Conservation (phyloP, 331 rosid genomes). For the Quercus tomentella region DNA sequence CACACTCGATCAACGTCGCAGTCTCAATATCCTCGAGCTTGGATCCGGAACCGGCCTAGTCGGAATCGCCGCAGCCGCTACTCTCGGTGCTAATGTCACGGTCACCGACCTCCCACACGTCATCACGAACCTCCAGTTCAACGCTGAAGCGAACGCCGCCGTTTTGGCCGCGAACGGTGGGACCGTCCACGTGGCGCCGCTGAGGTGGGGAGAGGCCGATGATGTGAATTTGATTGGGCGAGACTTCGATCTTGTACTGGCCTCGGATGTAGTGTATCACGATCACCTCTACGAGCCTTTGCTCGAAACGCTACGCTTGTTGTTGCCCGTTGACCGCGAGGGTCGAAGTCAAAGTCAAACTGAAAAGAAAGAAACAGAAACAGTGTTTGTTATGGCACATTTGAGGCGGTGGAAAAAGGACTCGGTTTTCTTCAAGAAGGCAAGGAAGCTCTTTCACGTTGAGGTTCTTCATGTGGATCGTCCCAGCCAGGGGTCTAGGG, state of each 20-base stretch:
- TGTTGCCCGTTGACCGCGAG: constrained; percentile 11
- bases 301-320: constrained; percentile 55
- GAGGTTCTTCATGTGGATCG: constrained; percentile 50
- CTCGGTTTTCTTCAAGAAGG: constrained; percentile 71
- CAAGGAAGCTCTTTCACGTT: constrained; percentile 54
- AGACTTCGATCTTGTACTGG: constrained; percentile 64
- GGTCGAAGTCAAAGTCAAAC: neutral
- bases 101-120: constrained; percentile 88
- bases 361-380: constrained; percentile 15
- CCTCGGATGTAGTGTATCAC: constrained; percentile 91
- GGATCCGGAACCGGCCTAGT: constrained; percentile 96
- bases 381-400: constrained; percentile 78
- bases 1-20: constrained; percentile 21
- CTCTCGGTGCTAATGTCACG: constrained; percentile 63
- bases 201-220: constrained; percentile 72
- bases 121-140: constrained; percentile 62
- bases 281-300: constrained; percentile 80
- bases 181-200: constrained; percentile 41
- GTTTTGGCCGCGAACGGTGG: constrained; percentile 51
- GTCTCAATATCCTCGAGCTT: constrained; percentile 62
- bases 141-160: constrained; percentile 51
- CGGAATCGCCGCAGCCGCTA: constrained; percentile 78
- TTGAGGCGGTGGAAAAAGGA: constrained; percentile 89
- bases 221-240: constrained; percentile 54
- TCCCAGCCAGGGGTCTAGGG: constrained; percentile 60